Base-by-base conservation (phyloP, 2,329 filamentous ascomycete genomes). In the Apiospora aurea region DNA sequence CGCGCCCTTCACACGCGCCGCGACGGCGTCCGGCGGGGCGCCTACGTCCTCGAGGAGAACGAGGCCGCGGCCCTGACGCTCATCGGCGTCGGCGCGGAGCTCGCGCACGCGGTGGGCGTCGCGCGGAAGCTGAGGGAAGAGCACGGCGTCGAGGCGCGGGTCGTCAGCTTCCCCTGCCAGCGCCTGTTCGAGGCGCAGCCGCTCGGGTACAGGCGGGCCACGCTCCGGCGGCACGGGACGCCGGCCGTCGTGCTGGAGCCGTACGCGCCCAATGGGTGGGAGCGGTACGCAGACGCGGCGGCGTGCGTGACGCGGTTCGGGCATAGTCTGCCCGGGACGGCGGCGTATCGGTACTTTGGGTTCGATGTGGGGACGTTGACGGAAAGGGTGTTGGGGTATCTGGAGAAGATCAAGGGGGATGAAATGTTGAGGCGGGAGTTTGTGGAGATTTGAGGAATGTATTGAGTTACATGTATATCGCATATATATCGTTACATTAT, bases 221-320 rank as follows among this genome's bases (percentile, higher is more conserved):
- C 86, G 1, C 80, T 90, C 66, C 80, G 79, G 66, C 81, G 82
- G 41, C 81, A 83, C 75, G 43, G 43, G 13, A 81, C 84, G 1
- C 86, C 87, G 0, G 80, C 83, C 0, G 86, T 92, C 21, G 87
- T 90, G 5, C 87, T 92, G 61, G 90, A 92, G 79, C 87, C 89
- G 0, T 91, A 89, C 76, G 84, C 86, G 1, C 82, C 85, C 1
- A 87, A 87, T 72, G 87, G 88, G 0, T 91, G 89, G 88, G 89
- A 90, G 80, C 79, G 88, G 26, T 91, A 90, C 75, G 88, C 88
- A 0, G 86, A 90, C 77, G 89, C 88, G 0, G 87, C 85, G 1
- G 83, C 83, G 72, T 86, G 83, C 67, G 86, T 90, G 84, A 82
- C 83, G 64, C 81, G 82, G 0, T 91, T 90, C 74, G 88, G 88